Evolutionary conservation across 2,329 filamentous ascomycete genomes (phyloP), one percentile per base, ranked within the genome.

Genomic region (Phialophora tarda): DNA sequence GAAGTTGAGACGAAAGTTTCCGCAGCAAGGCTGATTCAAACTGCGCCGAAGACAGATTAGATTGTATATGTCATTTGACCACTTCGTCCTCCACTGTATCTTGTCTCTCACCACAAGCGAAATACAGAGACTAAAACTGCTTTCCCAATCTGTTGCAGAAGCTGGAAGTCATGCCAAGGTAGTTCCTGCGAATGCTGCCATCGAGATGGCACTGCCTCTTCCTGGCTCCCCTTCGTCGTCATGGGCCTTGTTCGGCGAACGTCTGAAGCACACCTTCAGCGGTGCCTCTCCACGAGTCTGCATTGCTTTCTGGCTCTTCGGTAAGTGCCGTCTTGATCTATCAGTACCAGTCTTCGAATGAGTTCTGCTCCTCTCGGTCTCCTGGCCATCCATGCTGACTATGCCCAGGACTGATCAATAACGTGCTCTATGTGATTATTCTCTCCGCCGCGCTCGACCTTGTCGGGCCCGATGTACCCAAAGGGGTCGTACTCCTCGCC

Each of bases 401-500:
- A 50, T 68, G 47, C 28, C 26, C 74, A 94, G 92, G 92, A 60
- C 82, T 95, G 21, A 95, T 98, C 77, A 98, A 99, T 80, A 98
- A 98, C 81, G 92, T 98, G 72, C 90, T 97, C 80, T 98, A 97
- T 79, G 94, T 98, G 63, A 91, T 98, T 77, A 95, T 98, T 76
- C 90, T 99, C 74, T 96, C 93, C 32, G 91, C 95, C 41, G 95
- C 95, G 3, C 91, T 97, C 74, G 95, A 99, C 75, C 91, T 99
- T 68, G 95, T 98, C 73, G 94, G 94, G 41, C 89, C 91, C 34
- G 78, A 83, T 70, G 84, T 97, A 1, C 95, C 95, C 58, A 98
- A 98, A 78, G 92, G 91, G 73, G 86, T 96, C 64, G 94, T 99
- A 63, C 89, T 98, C 62, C 91, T 98, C 69, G 93, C 93, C 77